These are phyloP conservation scores for Nidula microcarpa DNA, from an alignment of 768 basidiomycete genomes.

Conservation along the genomic window DNA sequence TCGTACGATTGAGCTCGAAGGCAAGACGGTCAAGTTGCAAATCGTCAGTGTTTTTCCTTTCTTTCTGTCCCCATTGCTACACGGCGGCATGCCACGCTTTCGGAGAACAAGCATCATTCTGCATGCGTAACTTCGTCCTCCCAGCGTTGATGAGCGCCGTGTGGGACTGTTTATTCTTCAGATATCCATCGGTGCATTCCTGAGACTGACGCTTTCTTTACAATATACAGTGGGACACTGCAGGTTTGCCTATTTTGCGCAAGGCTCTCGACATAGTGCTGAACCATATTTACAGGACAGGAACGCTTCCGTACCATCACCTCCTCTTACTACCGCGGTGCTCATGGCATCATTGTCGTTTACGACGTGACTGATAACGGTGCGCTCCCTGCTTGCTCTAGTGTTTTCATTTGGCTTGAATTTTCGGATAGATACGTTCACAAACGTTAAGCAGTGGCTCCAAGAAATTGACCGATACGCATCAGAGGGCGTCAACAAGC, in stretches of 20 bases:
- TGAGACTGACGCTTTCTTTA: constrained; percentile 21
- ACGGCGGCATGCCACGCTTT: too few relatives aligned
- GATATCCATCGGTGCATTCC: not conserved
- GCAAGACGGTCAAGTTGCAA: constrained; percentile 97
- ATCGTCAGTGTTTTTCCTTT: constrained; percentile 64
- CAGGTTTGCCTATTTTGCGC: constrained; percentile 44
- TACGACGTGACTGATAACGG: constrained; percentile 97
- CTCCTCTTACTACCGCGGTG: constrained; percentile 98
- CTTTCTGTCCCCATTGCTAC: not conserved
- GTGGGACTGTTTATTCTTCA: not conserved
- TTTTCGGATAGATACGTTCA: constrained; percentile 70
- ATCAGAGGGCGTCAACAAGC: constrained; percentile 97
- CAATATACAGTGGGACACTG: constrained; percentile 87
- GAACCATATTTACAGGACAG: constrained; percentile 55
- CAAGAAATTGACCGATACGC: constrained; percentile 95
- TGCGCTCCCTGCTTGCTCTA: constrained; percentile 13
- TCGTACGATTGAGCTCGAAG: constrained; percentile 96
- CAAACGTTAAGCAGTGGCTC: constrained; percentile 94
- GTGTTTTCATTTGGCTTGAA: not conserved
- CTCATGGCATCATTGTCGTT: constrained; percentile 98
- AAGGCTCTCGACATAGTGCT: not conserved
- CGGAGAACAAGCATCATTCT: too few relatives aligned
- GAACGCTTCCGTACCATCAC: constrained; percentile 99
- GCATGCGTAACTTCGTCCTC: not conserved
- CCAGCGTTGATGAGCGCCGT: too few relatives aligned